Percentiles rank a stretch among this genome's conserved stretches.
phyloP scores from a whole-genome alignment of 306 rosid species.

The Crotalaria pallida region DNA sequence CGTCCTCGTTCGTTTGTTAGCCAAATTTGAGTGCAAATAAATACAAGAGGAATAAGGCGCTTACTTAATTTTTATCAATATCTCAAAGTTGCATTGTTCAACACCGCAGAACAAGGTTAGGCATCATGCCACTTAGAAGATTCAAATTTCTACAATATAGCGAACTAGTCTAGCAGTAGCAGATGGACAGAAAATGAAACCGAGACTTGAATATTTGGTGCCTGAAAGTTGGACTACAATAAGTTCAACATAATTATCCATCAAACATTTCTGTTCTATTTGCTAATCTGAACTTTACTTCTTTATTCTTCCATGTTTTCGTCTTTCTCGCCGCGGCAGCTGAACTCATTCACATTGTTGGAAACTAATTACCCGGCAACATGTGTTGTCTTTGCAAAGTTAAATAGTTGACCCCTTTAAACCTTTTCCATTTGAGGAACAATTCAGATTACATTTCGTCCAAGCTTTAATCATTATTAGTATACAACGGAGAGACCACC shows the following conservation, averaged over 20 bases:
- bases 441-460: background rate
- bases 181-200: slow-evolving; percentile 4
- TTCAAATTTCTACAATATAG: slow-evolving; percentile 12
- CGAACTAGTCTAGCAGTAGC: background rate
- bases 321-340: slow-evolving; percentile 5
- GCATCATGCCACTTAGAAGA: slow-evolving; percentile 19
- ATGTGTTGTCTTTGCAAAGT: background rate
- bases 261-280: background rate
- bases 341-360: slow-evolving; percentile 20
- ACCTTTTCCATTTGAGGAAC: background rate
- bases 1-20: background rate
- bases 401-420: background rate
- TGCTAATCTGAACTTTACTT: background rate
- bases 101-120: slow-evolving; percentile 25
- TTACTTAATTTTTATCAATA: background rate
- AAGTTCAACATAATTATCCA: slow-evolving; percentile 8
- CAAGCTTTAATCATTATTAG: too few species aligned
- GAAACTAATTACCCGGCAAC: background rate
- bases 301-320: slow-evolving; percentile 9
- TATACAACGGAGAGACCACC: background rate
- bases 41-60: background rate
- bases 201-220: slow-evolving; percentile 33
- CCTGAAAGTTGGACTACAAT: slow-evolving; percentile 26
- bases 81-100: slow-evolving; percentile 24
- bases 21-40: slow-evolving; percentile 9